Evolutionary conservation across 192 early-diverging fungal species (phyloP), one percentile per base, ranked within the genome.

Genomic region (Coemansia sp.): DNA sequence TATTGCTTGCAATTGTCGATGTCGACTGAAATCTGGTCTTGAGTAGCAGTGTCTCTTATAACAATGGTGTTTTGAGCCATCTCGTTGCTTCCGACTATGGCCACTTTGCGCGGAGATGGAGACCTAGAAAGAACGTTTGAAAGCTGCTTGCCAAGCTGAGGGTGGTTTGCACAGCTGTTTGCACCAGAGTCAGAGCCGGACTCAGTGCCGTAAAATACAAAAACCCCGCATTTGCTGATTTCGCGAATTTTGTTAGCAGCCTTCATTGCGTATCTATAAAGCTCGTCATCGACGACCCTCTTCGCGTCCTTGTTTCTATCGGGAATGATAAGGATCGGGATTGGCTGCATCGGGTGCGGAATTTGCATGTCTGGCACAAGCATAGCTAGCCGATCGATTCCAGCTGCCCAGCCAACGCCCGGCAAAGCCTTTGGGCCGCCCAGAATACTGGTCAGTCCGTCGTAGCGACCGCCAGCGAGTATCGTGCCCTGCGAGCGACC

Each of bases 381-480:
- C 14, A 85, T 47, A 24, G 86, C 71, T 35, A 89, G 62, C 47
- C 86, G 66, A 32, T 89, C 86, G 13, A 87, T 69, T n/a, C 86
- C 87, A 20, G 86, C 82, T n/a, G 81, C 87, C 87, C 87, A 88
- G 5, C 84, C 82, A 46, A 69, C 74, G 8, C 84, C 85, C 4
- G 86, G 69, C 10, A 86, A 48, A 13, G 73, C 60, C n/a, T 65
- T 50, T 19, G 75, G 63, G 1, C 82, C 83, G 13, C 88, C 86
- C 77, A 89, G 67, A 2, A 74, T 62, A 23, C 72, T 66, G 6
- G 83, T 78, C 30, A 89, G 67, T 0, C 83, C 78, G 52, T 89
- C 88, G 54, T 89, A 89, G 9, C 86, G 64, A 9, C 88, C 88
- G 14, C 88, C 88, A 5, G 88, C 88, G 6, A 89, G 69, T 13